Evolutionary conservation across 2,329 filamentous ascomycete genomes (phyloP), one percentile per base, ranked within the genome.

Genomic region (Paecilomyces dactylethromorphus): DNA sequence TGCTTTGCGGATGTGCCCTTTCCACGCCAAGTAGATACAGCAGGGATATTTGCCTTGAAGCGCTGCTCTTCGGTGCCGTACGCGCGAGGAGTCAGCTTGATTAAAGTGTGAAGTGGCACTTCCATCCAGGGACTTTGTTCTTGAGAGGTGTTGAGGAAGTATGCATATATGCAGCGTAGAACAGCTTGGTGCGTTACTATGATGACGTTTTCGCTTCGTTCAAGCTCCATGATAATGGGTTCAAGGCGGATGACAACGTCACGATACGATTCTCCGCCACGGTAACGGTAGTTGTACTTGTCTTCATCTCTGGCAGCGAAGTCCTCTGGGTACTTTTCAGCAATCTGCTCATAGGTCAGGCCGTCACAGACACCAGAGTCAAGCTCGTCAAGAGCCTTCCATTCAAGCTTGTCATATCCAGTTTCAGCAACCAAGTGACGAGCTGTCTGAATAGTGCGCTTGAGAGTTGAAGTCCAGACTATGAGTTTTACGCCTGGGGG

Each of bases 241-340:
- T 99, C 94, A 0, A 99, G 86, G 0, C 94, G 91, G 69, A 97
- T 97, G 49, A 99, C 94, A 1, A 99, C 93, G 70, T 99, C 94
- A 58, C 93, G 90, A 75, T 99, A 90, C 61, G 90, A 95, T 78
- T 99, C 94, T 57, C 94, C 94, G 63, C 94, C 94, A 4, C 94
- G 88, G 77, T 99, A 99, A 59, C 94, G 91, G 78, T 99, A 99
- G 79, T 99, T 97, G 84, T 97, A 97, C 77, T 99, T 99, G 81
- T 99, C 94, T 65, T 96, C 91, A 74, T 99, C 94, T 62, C 94
- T 91, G 33, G 93, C 92, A 55, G 87, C 86, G 78, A 99, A 99
- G 78, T 99, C 94, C 66, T 97, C 92, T 0, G 94, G 94, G 72
- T 91, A 97, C 57, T 84, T 80, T 68, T 95, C 86, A 69, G 94